Evolutionary conservation across 2,329 filamentous ascomycete species (phyloP), one percentile per base, ranked within the genome.

Genomic region (Westerdykella aurantiaca): DNA sequence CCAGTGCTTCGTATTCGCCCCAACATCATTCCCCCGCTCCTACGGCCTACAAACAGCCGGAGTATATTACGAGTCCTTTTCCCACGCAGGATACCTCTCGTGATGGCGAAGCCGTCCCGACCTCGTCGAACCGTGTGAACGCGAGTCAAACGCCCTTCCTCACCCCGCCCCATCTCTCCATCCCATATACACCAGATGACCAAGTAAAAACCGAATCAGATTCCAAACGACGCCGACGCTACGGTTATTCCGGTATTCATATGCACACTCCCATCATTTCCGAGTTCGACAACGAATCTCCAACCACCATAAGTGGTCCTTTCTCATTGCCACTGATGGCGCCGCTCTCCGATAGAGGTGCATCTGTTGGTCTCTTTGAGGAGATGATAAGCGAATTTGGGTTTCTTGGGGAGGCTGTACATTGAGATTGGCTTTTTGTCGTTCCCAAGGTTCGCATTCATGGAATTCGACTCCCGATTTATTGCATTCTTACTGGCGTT

Each of bases 251-350:
- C 25, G 62, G 62, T 6, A 39, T 58, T 2, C 58, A 60, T 6
- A 66, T 68, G 42, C 56, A 66, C 31, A 53, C 54, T 12, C 66
- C 65, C 46, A 63, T 54, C 34, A 51, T 67, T 0, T 60, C 63
- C 1, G 54, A 60, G 10, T 56, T 62, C 14, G 56, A 61, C 7
- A 53, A 45, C 1, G 46, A 38, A 2, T 60, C 57, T 10, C 61
- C 66, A 31, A 41, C 41, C 13, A 66, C 58, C 4, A 50, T 64
- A 10, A 58, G 53, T 1, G 55, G 63, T 10, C 5, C 23, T 10
- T 25, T 25, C 23, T 25, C 23, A 25, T 10, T 25, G 10, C 23
- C 23, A 25, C 5, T 10, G 23, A 10, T 25, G 23, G 23, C 23
- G 23, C 23, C 23, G 23, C 23, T 25, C 23, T 25, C 23, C 10